A percentile compares a stretch with the other conserved stretches of the same genome.
These are phyloP conservation scores for Candida coquimbonensis DNA, from an alignment of 805 yeast genomes.

Conservation along the genomic window DNA sequence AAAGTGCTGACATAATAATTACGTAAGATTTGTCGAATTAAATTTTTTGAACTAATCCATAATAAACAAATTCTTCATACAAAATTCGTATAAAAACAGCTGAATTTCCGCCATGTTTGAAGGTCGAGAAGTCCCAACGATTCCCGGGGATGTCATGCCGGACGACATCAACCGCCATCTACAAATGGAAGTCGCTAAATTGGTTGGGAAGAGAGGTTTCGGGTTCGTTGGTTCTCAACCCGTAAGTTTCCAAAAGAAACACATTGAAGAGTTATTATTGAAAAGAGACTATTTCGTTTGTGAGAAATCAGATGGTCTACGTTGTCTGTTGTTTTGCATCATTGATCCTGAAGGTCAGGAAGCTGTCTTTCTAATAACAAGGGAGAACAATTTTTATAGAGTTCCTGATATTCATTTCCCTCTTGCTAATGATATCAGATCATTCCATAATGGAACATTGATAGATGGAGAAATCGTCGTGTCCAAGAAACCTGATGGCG, in stretches of 20 bases:
- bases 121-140: slow-evolving; percentile 58
- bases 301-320: slow-evolving; percentile 90
- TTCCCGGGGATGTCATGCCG: slow-evolving; percentile 80
- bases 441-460: slow-evolving; percentile 79
- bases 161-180: slow-evolving; percentile 63
- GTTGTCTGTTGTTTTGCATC: slow-evolving; percentile 67
- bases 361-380: slow-evolving; percentile 80
- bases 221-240: slow-evolving; percentile 94
- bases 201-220: slow-evolving; percentile 44
- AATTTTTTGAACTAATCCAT: too few species aligned
- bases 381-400: slow-evolving; percentile 81
- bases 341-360: slow-evolving; percentile 72
- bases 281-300: slow-evolving; percentile 85
- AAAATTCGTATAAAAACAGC: too few species aligned
- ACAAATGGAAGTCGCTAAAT: slow-evolving; percentile 57
- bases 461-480: slow-evolving; percentile 92
- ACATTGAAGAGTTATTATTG: slow-evolving; percentile 53
- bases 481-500: slow-evolving; percentile 51
- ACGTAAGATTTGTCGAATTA: too few species aligned
- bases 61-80: too few species aligned
- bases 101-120: slow-evolving; percentile 9
- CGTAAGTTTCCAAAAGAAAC: slow-evolving; percentile 74
- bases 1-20: too few species aligned
- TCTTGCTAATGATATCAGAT: slow-evolving; percentile 36
- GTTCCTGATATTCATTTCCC: slow-evolving; percentile 87